Evolutionary conservation across 1,284 basidiomycete species (phyloP), one percentile per base, ranked within the genome.

Genomic region (Puccinia coronata): DNA sequence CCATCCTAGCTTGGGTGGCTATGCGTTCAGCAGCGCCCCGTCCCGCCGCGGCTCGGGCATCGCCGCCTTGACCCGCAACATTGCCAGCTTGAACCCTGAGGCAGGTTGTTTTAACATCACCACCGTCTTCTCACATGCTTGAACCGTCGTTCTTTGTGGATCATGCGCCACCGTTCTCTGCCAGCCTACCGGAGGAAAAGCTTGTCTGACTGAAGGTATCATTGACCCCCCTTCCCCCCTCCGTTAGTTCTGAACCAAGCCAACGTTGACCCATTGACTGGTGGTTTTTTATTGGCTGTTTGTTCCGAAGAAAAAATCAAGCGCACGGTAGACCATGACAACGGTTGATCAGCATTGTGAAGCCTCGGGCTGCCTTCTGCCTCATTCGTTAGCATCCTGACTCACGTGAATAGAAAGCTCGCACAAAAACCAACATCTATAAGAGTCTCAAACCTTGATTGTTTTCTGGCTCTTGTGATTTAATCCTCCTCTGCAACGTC

Each of bases 111-210:
- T 96, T 87, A 91, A 92, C 85, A 96, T 96, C 88, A 95, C 93
- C 84, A 87, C 86, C 84, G 86, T 88, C 83, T 88, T 88, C 86
- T 88, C 87, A 81, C 87, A 87, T 86, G 87, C 87, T 78, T 87
- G 87, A 83, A 88, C 87, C 83, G 87, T 87, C 82, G 87, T 88
- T 80, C 87, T 87, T 84, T 80, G 78, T 88, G 91, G 91, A 83
- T 92, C 94, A 79, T 99, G 96, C 90, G 91, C 93, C 82, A 94
- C 92, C 85, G 94, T 98, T 83, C 90, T 99, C 84, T 98, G 95
- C 91, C 96, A 98, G 88, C 97, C 97, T 80, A 98, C 96, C 82
- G 96, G 96, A 90, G 96, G 96, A 90, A 98, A 93, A 90, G 96
- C 96, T 85, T 92, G 96, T 87, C 89, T 99, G 88, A 98, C 96